Evolutionary conservation across 106 monocot species (phyloP).

Genomic region (Dendrobium catenatum): DNA sequence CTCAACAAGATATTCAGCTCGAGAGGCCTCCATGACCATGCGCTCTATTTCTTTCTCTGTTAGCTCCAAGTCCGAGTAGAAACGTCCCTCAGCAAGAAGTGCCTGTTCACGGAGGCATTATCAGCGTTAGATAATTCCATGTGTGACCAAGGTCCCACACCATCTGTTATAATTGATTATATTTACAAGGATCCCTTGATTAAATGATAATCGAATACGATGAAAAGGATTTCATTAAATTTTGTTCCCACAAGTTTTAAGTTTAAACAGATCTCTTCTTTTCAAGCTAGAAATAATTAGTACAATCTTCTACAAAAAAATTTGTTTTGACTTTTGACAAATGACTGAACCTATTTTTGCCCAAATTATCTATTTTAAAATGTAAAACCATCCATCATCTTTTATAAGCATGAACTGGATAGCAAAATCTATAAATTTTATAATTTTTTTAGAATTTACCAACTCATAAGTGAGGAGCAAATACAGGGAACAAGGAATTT

Average conservation of each 20-base stretch:
- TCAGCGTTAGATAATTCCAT: background rate
- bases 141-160: background rate
- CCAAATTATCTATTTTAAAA: too few relatives aligned
- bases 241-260: background rate
- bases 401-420: too few relatives aligned
- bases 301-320: background rate
- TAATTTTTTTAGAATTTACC: too few relatives aligned
- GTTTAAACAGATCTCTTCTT: background rate
- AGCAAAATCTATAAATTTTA: too few relatives aligned
- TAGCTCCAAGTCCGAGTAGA: conserved; percentile 93
- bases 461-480: too few relatives aligned
- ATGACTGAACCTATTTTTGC: too few relatives aligned
- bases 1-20: conserved; percentile 73
- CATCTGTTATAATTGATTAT: background rate
- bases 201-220: background rate
- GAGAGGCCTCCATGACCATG: conserved; percentile 95
- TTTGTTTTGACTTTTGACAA: too few relatives aligned
- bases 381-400: too few relatives aligned
- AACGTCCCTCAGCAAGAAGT: conserved; percentile 90
- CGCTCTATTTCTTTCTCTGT: conserved; percentile 98
- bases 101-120: conserved; percentile 36
- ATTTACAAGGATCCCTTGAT: background rate
- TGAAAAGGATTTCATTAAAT: background rate
- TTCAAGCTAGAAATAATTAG: background rate
- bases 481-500: too few relatives aligned